Percentiles rank a stretch among this genome's conserved stretches.
phyloP scores from a whole-genome alignment of 2,329 filamentous ascomycete genomes.

The Cladorrhinum sp. region DNA sequence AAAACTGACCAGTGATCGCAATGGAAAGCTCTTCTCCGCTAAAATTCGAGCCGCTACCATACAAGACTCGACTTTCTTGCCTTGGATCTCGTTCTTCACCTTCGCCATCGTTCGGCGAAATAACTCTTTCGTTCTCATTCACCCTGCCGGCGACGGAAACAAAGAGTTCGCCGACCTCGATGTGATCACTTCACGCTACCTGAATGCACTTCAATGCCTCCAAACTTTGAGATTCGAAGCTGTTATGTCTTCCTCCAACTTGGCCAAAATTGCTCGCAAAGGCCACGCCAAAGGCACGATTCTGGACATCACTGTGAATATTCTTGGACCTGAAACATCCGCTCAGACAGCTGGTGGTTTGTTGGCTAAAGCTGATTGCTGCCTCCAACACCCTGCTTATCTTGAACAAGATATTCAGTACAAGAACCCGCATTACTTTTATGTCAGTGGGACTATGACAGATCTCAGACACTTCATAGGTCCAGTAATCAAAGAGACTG shows the following conservation, averaged over 20 bases:
- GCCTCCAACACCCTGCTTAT: neutral
- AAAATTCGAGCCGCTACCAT: neutral
- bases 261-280: neutral
- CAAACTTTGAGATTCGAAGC: neutral
- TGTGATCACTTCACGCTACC: neutral
- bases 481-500: neutral
- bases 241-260: neutral
- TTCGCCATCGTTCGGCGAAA: neutral
- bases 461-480: neutral
- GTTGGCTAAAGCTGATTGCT: neutral
- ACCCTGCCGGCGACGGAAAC: neutral
- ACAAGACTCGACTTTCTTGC: neutral
- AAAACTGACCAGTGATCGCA: neutral
- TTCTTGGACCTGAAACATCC: neutral
- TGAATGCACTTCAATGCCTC: neutral
- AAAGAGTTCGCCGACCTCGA: neutral
- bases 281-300: neutral
- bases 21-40: neutral
- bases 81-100: neutral
- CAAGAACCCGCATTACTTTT: slow-evolving; percentile 4
- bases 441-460: neutral
- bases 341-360: neutral
- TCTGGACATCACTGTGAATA: neutral
- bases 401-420: neutral
- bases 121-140: neutral